Conservation (phyloP, 202 grass and related monocot genomes). For the Bolboschoenoplectus hybrid region DNA sequence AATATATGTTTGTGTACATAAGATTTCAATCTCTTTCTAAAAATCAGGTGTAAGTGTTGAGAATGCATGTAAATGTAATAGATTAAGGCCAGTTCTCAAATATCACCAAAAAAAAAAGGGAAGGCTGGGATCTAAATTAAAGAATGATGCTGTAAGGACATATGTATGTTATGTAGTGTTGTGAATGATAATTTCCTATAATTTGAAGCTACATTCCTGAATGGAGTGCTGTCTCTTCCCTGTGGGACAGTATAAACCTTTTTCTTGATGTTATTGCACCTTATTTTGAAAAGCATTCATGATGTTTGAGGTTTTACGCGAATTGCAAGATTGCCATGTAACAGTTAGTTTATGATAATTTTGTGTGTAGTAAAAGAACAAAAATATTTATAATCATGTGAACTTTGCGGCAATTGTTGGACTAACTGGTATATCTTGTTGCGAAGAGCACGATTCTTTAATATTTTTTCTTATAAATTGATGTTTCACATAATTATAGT, state of each 20-base stretch:
- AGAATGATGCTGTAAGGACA: neutral
- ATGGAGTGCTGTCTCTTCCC: neutral
- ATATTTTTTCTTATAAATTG: neutral
- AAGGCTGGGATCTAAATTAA: neutral
- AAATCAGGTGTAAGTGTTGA: neutral
- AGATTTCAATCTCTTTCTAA: neutral
- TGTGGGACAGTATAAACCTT: neutral
- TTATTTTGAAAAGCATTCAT: neutral
- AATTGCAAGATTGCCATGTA: neutral
- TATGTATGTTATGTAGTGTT: neutral
- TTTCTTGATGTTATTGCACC: neutral
- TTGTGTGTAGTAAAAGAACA: too few species aligned
- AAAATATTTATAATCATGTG: neutral
- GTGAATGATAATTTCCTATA: conserved; percentile 1
- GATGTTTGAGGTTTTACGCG: neutral
- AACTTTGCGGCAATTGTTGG: neutral
- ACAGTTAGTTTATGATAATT: neutral
- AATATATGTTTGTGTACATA: neutral
- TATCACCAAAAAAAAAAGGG: neutral
- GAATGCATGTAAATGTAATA: neutral
- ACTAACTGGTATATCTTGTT: neutral
- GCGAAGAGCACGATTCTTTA: neutral
- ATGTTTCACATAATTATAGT: neutral
- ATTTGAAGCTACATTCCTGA: neutral
- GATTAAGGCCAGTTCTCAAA: neutral